Evolutionary conservation across 768 basidiomycete species (phyloP).

Genomic region (Basidioascus undulatus): DNA sequence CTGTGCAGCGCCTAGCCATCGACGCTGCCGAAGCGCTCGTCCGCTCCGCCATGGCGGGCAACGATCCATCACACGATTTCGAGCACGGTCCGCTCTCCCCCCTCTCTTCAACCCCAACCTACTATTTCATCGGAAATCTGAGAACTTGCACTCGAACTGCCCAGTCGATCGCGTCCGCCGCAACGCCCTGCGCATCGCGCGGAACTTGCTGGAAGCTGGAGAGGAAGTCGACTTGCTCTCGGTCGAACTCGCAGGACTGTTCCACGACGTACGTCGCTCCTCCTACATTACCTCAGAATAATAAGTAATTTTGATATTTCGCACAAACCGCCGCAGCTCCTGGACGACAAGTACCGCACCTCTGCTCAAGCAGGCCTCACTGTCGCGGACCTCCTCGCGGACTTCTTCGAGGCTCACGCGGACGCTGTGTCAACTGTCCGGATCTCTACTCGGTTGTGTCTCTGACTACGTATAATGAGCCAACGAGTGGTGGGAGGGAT

Average conservation of each 20-base stretch:
- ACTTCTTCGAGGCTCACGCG: conserved; percentile 30
- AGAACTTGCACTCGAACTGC: conserved; percentile 4
- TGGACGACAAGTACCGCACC: conserved; percentile 46
- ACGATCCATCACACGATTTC: conserved; percentile 58
- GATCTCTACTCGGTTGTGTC: no score
- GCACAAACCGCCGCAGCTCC: neutral
- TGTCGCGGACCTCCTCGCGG: conserved; percentile 39
- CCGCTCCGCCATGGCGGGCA: conserved; percentile 45
- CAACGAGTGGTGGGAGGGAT: neutral
- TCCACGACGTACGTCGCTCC: conserved; percentile 84
- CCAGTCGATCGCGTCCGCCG: conserved; percentile 59
- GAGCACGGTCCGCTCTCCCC: conserved; percentile 35
- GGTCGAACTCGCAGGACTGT: conserved; percentile 62
- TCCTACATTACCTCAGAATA: conserved; percentile 33
- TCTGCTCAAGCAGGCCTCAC: conserved; percentile 28
- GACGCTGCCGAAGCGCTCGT: conserved; percentile 41
- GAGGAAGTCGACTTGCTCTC: conserved; percentile 40
- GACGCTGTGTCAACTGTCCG: no score
- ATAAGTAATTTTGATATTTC: neutral
- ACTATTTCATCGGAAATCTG: conserved; percentile 2
- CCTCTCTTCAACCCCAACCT: neutral
- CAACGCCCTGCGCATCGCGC: conserved; percentile 46
- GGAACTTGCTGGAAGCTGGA: conserved; percentile 16
- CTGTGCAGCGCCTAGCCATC: conserved; percentile 19
- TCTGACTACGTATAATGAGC: no score